Evolutionary conservation across 352 stramenopile species (phyloP).

Genomic region (Phytophthora idaei): DNA sequence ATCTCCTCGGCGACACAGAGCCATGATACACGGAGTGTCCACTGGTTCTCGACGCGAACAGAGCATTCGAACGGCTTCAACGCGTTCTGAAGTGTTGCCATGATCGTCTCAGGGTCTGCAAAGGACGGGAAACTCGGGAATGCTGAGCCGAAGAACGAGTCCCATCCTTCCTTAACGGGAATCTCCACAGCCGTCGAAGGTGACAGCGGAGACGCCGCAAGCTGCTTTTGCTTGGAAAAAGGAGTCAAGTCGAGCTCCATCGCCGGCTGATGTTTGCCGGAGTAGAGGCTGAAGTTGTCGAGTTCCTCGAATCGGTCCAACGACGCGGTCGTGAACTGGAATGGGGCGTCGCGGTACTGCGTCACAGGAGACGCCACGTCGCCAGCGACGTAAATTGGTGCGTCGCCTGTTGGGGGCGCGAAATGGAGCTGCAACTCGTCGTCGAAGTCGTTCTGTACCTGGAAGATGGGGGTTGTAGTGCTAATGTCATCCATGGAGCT

Average conservation of each 20-base stretch:
- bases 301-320: slow-evolving; percentile 25
- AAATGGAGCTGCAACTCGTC: slow-evolving; percentile 43
- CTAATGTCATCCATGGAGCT: slow-evolving; percentile 15
- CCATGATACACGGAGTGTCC: slow-evolving; percentile 55
- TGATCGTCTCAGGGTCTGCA: slow-evolving; percentile 48
- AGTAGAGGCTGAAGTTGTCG: slow-evolving; percentile 28
- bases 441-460: slow-evolving; percentile 28
- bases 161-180: slow-evolving; percentile 53
- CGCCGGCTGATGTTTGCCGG: slow-evolving; percentile 12
- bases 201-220: slow-evolving; percentile 47
- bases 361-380: slow-evolving; percentile 26
- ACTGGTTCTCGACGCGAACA: slow-evolving; percentile 40
- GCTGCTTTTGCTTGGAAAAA: slow-evolving; percentile 17
- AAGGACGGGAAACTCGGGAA: slow-evolving; percentile 62
- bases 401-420: slow-evolving; percentile 3
- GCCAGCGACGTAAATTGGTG: slow-evolving; percentile 16
- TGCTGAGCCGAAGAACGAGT: slow-evolving; percentile 49
- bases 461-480: slow-evolving; percentile 20
- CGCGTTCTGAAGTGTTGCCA: slow-evolving; percentile 49
- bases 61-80: slow-evolving; percentile 54
- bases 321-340: slow-evolving; percentile 45
- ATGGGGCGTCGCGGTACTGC: slow-evolving; percentile 52
- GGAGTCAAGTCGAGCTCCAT: slow-evolving; percentile 6
- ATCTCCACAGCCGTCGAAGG: slow-evolving; percentile 57
- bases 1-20: slow-evolving; percentile 75